Base-by-base conservation (phyloP, 208 protist genomes). In the Wallacemonas sp. region DNA sequence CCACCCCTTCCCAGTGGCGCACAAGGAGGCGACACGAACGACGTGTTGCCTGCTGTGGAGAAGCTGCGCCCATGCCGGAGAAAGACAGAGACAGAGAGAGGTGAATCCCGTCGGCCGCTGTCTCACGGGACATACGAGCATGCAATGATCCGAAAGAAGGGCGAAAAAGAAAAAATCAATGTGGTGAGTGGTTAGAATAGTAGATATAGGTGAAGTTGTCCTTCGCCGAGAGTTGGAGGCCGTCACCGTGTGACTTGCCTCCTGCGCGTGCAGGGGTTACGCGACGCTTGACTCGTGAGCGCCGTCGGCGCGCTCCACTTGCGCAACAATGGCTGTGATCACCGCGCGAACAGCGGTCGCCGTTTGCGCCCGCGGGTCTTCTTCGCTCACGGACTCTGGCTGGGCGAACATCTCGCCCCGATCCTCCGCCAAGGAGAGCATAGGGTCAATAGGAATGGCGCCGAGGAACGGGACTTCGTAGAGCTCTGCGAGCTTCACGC, bases 391-490 rank as follows among this genome's bases (percentile, higher is more conserved):
- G 2, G 33, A 46, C 30, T 62, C 63, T n/a, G 42, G 4, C 9
- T 4, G 50, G 1, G 85, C 57, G 67, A 94, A 94, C 37, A 69
- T 77, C 45, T 80, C 54, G 2, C 89, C 89, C 34, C 73, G 70
- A 53, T 95, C 89, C 54, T 95, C 86, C 0, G 84, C 80, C 46
- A 91, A 59, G 1, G 79, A 88, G 17, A 95, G 67, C 19, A 54
- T 77, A 15, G 84, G 86, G 70, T 95, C 89, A 34, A 95, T 91
- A 13, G 89, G 89, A 63, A 95, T 91, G 9, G 76, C 53, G 33
- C 89, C 89, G 6, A 94, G 78, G 61, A 92, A 94, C 17, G 78
- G 68, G 55, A 94, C 86, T 48, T 92, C 85, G 68, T 94, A 94
- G 72, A 81, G 73, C 63, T 79, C 65, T 24, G 87, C 77, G 42